A percentile compares a stretch with the other conserved stretches of the same genome.
Conservation (phyloP, 495 filamentous ascomycete genomes). For the Parathielavia hyrcaniae region DNA sequence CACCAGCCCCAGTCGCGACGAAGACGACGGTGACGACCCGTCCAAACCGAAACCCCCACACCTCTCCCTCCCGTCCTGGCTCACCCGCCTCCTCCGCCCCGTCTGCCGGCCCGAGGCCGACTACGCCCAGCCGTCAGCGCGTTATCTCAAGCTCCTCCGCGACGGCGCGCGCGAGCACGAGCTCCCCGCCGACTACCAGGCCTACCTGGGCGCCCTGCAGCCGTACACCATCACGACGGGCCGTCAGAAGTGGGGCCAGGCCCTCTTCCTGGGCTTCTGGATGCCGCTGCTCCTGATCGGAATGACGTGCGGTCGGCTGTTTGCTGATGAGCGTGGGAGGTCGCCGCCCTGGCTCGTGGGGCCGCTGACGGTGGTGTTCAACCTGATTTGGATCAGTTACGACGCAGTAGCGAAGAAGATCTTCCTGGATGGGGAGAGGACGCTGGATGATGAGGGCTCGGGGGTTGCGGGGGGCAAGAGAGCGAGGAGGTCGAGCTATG, state of each 20-base stretch:
- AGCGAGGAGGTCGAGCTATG: constrained; percentile 11
- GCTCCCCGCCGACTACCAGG: constrained; percentile 66
- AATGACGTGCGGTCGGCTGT: constrained; percentile 28
- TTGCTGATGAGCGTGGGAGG: constrained; percentile 59
- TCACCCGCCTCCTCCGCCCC: constrained; percentile 31
- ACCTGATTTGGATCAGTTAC: constrained; percentile 65
- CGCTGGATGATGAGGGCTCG: constrained; percentile 32
- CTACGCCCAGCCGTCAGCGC: constrained; percentile 73
- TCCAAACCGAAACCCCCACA: neutral
- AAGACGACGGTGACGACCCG: constrained; percentile 19
- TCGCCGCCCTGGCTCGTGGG: constrained; percentile 60
- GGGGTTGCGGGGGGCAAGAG: constrained; percentile 1
- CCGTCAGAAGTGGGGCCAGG: constrained; percentile 59
- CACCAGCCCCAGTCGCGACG: constrained; percentile 16
- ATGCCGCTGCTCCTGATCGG: constrained; percentile 50
- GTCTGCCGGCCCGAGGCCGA: constrained; percentile 53
- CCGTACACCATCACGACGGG: constrained; percentile 62
- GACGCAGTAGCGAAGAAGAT: constrained; percentile 58
- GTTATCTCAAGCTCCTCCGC: constrained; percentile 73
- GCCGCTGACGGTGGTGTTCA: constrained; percentile 44
- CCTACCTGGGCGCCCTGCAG: constrained; percentile 58
- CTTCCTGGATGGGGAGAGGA: constrained; percentile 90
- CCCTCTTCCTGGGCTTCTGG: constrained; percentile 56
- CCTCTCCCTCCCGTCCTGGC: constrained; percentile 26
- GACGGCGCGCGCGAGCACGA: constrained; percentile 71